Percentiles rank a stretch among this genome's conserved stretches.
phyloP scores from a whole-genome alignment of 371 early-diverging fungal genomes.

The Mortierella sp. region DNA sequence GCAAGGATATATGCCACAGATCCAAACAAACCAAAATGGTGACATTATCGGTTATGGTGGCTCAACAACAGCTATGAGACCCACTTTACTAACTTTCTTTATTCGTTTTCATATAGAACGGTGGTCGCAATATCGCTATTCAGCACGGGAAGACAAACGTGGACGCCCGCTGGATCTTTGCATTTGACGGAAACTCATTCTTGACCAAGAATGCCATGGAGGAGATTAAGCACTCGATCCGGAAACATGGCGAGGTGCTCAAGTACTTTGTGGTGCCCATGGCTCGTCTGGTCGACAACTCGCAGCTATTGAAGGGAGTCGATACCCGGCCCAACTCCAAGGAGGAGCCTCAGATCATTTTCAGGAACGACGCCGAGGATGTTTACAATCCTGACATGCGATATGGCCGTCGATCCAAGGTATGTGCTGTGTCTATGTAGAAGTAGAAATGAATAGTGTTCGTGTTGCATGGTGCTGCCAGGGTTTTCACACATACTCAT shows the following conservation, averaged over 20 bases:
- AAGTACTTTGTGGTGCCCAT: slow-evolving; percentile 81
- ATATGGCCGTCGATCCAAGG: slow-evolving; percentile 81
- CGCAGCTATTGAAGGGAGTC: slow-evolving; percentile 63
- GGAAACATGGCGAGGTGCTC: slow-evolving; percentile 62
- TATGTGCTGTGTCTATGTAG: slow-evolving; percentile 26
- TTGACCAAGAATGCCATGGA: slow-evolving; percentile 69
- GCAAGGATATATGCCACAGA: neutral
- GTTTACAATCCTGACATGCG: slow-evolving; percentile 77
- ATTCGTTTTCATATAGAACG: slow-evolving; percentile 63
- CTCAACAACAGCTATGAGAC: neutral
- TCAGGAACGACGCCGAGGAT: slow-evolving; percentile 71
- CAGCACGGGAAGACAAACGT: slow-evolving; percentile 67
- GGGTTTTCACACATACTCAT: neutral
- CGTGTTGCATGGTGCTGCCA: neutral
- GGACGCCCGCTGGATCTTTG: slow-evolving; percentile 76
- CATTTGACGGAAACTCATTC: slow-evolving; percentile 81
- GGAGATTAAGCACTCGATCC: slow-evolving; percentile 72
- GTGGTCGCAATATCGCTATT: slow-evolving; percentile 76
- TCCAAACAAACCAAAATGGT: neutral
- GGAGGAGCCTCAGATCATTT: slow-evolving; percentile 81
- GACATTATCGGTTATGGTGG: neutral
- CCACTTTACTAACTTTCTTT: neutral
- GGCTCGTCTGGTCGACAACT: slow-evolving; percentile 75
- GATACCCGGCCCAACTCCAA: slow-evolving; percentile 74
- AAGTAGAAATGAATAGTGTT: neutral